Base-by-base conservation (phyloP, 2,329 filamentous ascomycete genomes). In the Stemphylium vesicarium region DNA sequence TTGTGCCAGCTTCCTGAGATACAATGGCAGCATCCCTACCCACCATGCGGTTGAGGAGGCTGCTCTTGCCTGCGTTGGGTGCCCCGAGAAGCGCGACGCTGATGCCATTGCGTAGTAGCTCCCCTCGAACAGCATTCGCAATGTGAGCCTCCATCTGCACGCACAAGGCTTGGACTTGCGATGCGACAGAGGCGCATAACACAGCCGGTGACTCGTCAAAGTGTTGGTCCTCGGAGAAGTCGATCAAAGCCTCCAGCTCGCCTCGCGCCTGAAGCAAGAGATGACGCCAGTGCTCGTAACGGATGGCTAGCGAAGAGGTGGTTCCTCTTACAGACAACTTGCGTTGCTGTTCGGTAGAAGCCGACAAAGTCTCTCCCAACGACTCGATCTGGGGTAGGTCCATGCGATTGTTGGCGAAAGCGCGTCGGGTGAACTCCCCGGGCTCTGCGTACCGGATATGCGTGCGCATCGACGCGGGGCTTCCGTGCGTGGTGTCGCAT, bases 151-250 rank as follows among this genome's bases (percentile, higher is more conserved):
- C 78, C 55, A 98, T 87, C 52, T 87, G 82, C 26, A 73, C 70
- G 50, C 86, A 79, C 51, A 98, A 84, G 0, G 69, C 73, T 1
- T 74, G 70, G 2, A 96, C 84, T 68, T 92, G 86, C 0, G 62
- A 64, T 1, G 86, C 83, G 26, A 97, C 90, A 43, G 87, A 91
- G 0, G 71, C 74, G 39, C 96, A 82, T 18, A 98, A 81, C 50
- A 90, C 84, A 0, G 82, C 78, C 0, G 92, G 90, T 2, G 91
- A 88, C 75, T 96, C 92, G 64, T 98, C 93, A 69, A 99, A 96
- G 78, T 98, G 91, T 76, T 99, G 94, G 69, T 98, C 95, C 74
- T 99, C 95, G 1, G 91, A 90, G 73, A 99, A 99, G 76, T 99
- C 95, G 58, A 99, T 98, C 63, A 99, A 78, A 0, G 95, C 95